Percentiles rank a stretch among this genome's conserved stretches.
Evolutionary conservation across 305 asterid species (phyloP).

Genomic region (Fraxinus sp.): DNA sequence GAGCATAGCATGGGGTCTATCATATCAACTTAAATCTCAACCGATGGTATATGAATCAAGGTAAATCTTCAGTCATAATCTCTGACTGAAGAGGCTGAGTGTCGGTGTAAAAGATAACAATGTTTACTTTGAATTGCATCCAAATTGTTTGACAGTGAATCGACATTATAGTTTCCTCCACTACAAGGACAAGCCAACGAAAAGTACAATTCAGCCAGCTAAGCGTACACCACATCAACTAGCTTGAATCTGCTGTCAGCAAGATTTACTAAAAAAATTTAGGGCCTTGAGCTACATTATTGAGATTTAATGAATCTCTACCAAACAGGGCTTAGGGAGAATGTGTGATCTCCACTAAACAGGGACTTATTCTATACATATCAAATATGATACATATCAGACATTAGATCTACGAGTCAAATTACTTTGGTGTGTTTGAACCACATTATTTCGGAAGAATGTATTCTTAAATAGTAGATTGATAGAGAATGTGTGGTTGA

Average conservation of each 20-base stretch:
- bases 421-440: not conserved
- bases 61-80: not conserved
- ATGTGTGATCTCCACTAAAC: not conserved
- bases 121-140: not conserved
- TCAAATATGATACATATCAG: not conserved
- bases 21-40: too few relatives aligned
- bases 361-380: not conserved
- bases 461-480: too few relatives aligned
- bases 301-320: not conserved
- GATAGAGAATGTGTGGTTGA: too few relatives aligned
- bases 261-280: not conserved
- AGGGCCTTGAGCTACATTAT: not conserved
- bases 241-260: not conserved
- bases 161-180: not conserved
- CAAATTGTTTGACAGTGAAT: not conserved
- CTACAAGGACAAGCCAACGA: not conserved
- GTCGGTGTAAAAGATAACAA: not conserved
- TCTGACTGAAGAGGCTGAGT: not conserved
- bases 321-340: not conserved
- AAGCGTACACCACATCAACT: not conserved
- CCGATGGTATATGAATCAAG: too few relatives aligned
- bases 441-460: too few relatives aligned
- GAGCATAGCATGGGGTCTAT: too few relatives aligned
- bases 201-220: not conserved
- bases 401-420: not conserved